Percentiles rank a stretch among this genome's conserved stretches.
These are phyloP conservation scores for Fraxinus cuspidata DNA, from an alignment of 257 asterid species.

Conservation along the genomic window DNA sequence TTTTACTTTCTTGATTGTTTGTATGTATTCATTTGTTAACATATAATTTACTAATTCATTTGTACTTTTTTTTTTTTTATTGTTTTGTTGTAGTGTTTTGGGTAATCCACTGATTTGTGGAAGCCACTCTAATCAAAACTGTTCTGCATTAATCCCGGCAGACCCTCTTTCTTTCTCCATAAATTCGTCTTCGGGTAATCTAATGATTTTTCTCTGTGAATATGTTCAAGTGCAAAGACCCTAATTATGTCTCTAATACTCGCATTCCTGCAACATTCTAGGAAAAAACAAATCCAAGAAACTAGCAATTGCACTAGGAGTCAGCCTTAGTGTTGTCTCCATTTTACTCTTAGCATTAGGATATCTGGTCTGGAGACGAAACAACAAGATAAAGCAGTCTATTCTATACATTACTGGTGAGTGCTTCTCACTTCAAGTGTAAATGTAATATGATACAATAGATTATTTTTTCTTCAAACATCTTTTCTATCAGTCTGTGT, in stretches of 20 bases:
- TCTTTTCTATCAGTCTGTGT: too few species aligned
- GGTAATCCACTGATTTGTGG: conserved; percentile 89
- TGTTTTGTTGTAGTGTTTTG: conserved; percentile 42
- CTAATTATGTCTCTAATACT: too few species aligned
- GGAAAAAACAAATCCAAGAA: conserved; percentile 40
- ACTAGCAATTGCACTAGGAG: conserved; percentile 69
- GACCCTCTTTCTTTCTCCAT: conserved; percentile 58
- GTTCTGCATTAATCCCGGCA: conserved; percentile 54
- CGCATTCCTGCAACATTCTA: too few species aligned
- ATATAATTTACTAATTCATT: too few species aligned
- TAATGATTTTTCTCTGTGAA: neutral
- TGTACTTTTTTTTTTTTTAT: too few species aligned
- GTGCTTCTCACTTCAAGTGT: neutral
- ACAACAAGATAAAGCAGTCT: conserved; percentile 52
- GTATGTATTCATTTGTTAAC: too few species aligned
- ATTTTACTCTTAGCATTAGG: conserved; percentile 36
- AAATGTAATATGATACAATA: neutral
- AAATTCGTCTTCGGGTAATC: conserved; percentile 54
- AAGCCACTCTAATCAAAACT: conserved; percentile 59
- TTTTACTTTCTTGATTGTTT: too few species aligned
- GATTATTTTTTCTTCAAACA: too few species aligned
- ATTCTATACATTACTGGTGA: conserved; percentile 60
- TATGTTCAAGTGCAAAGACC: neutral
- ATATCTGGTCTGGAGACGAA: conserved; percentile 53
- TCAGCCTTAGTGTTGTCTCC: conserved; percentile 59